Evolutionary conservation across 129 eudicot genomes (phyloP).

Genomic region (Lactuca saligna): DNA sequence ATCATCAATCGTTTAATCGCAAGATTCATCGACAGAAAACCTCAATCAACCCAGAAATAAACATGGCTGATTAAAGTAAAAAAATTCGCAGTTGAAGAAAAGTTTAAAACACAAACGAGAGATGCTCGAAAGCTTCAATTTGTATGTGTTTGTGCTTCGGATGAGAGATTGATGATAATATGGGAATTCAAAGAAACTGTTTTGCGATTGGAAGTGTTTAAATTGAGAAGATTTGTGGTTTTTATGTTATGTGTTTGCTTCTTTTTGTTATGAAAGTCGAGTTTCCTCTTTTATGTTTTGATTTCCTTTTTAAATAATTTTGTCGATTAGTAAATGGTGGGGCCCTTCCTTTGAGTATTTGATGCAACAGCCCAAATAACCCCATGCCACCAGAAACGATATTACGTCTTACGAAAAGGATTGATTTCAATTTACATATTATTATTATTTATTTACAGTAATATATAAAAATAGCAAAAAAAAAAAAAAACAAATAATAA

Average conservation of each 20-base stretch:
- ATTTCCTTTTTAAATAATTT: not conserved
- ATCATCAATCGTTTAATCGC: slow-evolving; percentile 41
- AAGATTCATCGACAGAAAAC: slow-evolving; percentile 4
- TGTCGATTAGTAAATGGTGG: not conserved
- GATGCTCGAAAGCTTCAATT: not conserved
- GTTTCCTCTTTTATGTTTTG: slow-evolving; percentile 22
- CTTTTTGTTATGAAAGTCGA: slow-evolving; percentile 14
- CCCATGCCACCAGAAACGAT: not conserved
- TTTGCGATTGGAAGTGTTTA: slow-evolving; percentile 33
- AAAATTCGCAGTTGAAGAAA: slow-evolving; percentile 17
- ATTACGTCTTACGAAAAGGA: not conserved
- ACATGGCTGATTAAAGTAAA: not conserved
- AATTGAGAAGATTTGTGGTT: slow-evolving; percentile 18
- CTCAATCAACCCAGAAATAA: slow-evolving; percentile 50
- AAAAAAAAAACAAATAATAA: too few species aligned
- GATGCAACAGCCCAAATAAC: not conserved
- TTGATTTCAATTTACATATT: not conserved
- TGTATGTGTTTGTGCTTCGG: too few species aligned
- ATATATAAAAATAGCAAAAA: too few species aligned
- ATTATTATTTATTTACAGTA: too few species aligned
- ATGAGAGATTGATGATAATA: too few species aligned
- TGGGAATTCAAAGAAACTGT: slow-evolving; percentile 22
- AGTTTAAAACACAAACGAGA: not conserved
- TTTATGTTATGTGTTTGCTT: not conserved
- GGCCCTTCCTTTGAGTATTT: not conserved